Conservation (phyloP, 805 yeast species). For the Candida loeiensis region DNA sequence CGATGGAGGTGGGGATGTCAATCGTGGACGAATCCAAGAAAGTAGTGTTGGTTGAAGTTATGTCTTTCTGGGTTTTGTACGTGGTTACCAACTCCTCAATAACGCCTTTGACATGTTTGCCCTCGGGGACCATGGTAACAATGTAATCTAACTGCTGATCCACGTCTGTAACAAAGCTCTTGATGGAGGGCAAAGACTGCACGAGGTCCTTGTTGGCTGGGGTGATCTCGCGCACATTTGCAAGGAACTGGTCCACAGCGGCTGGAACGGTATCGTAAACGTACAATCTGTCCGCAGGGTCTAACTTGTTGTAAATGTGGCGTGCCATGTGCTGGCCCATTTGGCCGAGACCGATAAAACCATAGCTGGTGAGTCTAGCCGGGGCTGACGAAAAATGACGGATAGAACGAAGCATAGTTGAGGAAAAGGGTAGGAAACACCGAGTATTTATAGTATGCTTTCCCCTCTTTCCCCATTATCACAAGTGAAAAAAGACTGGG, state of each 20-base stretch:
- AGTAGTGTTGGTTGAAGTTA: constrained; percentile 20
- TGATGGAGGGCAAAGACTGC: constrained; percentile 17
- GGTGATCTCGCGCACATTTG: constrained; percentile 19
- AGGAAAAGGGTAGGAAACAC: not conserved
- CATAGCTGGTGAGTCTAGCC: constrained; percentile 27
- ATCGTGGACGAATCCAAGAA: constrained; percentile 52
- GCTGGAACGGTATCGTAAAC: constrained; percentile 41
- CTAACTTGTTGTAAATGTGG: constrained; percentile 41
- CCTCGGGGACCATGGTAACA: constrained; percentile 55
- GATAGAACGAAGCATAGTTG: constrained; percentile 8
- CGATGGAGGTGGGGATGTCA: constrained; percentile 46
- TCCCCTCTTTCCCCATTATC: constrained; percentile 5
- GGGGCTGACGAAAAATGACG: constrained; percentile 8
- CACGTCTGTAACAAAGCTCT: constrained; percentile 27
- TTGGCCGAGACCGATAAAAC: constrained; percentile 55
- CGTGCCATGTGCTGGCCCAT: constrained; percentile 58
- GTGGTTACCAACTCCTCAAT: constrained; percentile 35
- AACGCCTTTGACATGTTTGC: constrained; percentile 44
- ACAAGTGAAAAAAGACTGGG: constrained; percentile 1
- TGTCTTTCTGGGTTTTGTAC: constrained; percentile 17
- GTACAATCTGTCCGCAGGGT: constrained; percentile 36
- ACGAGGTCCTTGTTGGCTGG: constrained; percentile 22
- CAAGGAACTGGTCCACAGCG: constrained; percentile 24
- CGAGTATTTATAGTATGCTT: not conserved
- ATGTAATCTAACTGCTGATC: constrained; percentile 37